Percentiles rank a stretch among this genome's conserved stretches.
phyloP scores from a whole-genome alignment of 2,329 filamentous ascomycete genomes.

The Epichloe uncinata region DNA sequence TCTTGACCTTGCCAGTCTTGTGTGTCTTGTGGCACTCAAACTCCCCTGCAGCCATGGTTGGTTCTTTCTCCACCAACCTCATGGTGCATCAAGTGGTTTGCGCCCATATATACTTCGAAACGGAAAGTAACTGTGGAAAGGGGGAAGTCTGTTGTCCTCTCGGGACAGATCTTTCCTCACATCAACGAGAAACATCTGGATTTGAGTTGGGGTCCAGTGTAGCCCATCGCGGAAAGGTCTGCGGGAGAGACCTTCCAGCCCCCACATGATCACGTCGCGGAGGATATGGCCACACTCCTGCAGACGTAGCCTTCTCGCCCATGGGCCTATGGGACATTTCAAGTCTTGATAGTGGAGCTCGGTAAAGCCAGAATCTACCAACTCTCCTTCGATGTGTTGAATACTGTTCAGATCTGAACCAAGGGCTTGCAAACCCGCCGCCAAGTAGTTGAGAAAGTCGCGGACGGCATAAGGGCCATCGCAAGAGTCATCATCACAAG shows the following conservation, averaged over 20 bases:
- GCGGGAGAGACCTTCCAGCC: slow-evolving; percentile 25
- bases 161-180: slow-evolving; percentile 26
- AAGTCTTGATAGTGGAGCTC: slow-evolving; percentile 26
- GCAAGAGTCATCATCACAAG: slow-evolving; percentile 32
- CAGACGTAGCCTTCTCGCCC: slow-evolving; percentile 29
- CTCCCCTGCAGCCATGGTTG: not conserved
- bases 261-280: slow-evolving; percentile 28
- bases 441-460: slow-evolving; percentile 30
- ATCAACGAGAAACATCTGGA: slow-evolving; percentile 30
- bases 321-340: slow-evolving; percentile 35
- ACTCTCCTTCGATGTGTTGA: slow-evolving; percentile 19
- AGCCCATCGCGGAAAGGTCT: slow-evolving; percentile 26
- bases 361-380: slow-evolving; percentile 29
- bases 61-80: not conserved
- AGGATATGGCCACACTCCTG: slow-evolving; percentile 33
- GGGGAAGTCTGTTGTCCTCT: slow-evolving; percentile 20
- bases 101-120: slow-evolving; percentile 25
- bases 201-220: slow-evolving; percentile 26
- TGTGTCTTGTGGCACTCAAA: too few relatives aligned
- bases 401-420: slow-evolving; percentile 31
- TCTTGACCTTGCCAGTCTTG: too few relatives aligned
- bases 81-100: slow-evolving; percentile 19
- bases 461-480: slow-evolving; percentile 31
- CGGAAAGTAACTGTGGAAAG: slow-evolving; percentile 26
- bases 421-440: slow-evolving; percentile 25